Evolutionary conservation across 768 basidiomycete species (phyloP), one percentile per base, ranked within the genome.

Genomic region (Scleroderma citrinum): DNA sequence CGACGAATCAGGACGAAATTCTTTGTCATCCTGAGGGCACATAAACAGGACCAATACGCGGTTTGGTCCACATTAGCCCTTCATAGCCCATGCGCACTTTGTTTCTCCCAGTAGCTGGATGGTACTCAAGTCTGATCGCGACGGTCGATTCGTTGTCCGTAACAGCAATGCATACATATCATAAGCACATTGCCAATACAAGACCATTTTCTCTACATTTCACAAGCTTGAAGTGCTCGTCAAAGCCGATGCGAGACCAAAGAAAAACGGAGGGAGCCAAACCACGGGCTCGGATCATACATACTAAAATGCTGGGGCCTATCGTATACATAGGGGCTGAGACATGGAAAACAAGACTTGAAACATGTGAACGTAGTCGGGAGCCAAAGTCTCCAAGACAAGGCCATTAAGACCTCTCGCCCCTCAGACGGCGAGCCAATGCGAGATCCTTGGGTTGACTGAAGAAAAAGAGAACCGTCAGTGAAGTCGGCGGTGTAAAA

Each of bases 361-460:
- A 49, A 52, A 52, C 37, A 47, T 55, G 41, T 10, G 48, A 32
- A 31, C 36, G 45, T 19, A 29, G 26, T n/a, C n/a, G 49, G 40
- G 11, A 43, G 44, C 34, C 35, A 12, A 21, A 24, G 3, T 44
- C 1, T 21, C 6, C 7, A 14, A 30, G 42, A 40, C 23, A 29
- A 49, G 29, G 3, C n/a, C 5, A 46, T 80, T 77, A 88, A 60
- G 86, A 82, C 64, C 88, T 80, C 74, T 90, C 89, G 62, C 89
- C 89, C 52, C 89, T 80, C 68, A 92, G 82, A 66, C 89, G 86
- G 59, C 89, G 78, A 53, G 89, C 89, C 51, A 92, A 77, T 34
- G 88, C 87, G 44, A 92, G 85, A 67, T 92, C 89, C 76, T 92
- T 92, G 59, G 89, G 89, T 78, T 88, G 86, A 62, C 81, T 85